Evolutionary conservation across 768 basidiomycete genomes (phyloP).

Genomic region (Russula emetica): DNA sequence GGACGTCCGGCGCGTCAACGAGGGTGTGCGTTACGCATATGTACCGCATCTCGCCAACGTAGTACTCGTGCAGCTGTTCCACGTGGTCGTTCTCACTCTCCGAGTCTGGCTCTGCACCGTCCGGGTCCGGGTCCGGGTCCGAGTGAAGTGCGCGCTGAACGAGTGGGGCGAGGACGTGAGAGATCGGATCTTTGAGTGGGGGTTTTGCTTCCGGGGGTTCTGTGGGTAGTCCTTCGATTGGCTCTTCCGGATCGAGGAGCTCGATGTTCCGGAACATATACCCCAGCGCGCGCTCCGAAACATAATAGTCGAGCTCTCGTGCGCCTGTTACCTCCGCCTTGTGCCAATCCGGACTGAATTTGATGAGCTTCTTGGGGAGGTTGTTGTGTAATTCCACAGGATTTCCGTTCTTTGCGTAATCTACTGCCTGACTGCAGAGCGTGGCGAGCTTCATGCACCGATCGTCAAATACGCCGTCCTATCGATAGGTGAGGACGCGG

Average conservation of each 20-base stretch:
- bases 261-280: conserved; percentile 60
- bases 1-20: conserved; percentile 49
- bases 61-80: conserved; percentile 43
- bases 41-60: conserved; percentile 63
- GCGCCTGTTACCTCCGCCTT: conserved; percentile 40
- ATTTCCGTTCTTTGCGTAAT: conserved; percentile 75
- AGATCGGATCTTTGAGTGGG: conserved; percentile 15
- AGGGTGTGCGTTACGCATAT: conserved; percentile 66
- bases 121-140: neutral
- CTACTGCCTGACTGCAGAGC: conserved; percentile 65
- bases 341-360: conserved; percentile 78
- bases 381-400: conserved; percentile 48
- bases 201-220: neutral
- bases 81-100: neutral
- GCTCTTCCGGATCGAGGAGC: conserved; percentile 39
- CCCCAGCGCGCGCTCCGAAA: conserved; percentile 67
- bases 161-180: conserved; percentile 2
- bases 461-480: conserved; percentile 60
- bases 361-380: conserved; percentile 54
- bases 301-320: conserved; percentile 62
- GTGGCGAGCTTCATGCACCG: conserved; percentile 55
- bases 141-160: neutral
- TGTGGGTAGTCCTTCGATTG: conserved; percentile 14
- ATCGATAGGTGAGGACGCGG: conserved; percentile 3
- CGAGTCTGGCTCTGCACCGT: neutral